Percentiles rank a stretch among this genome's conserved stretches.
Evolutionary conservation across 768 basidiomycete species (phyloP).

Genomic region (Basidioascus undulatus): DNA sequence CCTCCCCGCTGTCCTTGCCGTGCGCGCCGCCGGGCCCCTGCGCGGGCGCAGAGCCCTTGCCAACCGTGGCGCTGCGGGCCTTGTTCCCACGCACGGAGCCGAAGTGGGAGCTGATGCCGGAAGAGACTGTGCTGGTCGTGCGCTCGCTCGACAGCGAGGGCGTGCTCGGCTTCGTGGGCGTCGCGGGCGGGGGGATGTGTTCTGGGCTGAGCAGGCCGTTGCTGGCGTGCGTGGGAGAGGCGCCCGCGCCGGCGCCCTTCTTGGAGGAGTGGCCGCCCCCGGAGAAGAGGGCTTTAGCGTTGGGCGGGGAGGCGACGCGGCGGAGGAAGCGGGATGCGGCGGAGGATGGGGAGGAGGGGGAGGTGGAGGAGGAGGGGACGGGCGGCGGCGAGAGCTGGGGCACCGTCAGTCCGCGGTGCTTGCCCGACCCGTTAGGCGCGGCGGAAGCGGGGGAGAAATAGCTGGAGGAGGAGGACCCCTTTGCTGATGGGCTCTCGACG

Average conservation of each 20-base stretch:
- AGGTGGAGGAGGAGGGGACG: slow-evolving; percentile 3
- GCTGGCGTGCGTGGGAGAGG: slow-evolving; percentile 27
- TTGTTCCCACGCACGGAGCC: too few relatives aligned
- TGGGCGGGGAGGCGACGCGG: slow-evolving; percentile 87
- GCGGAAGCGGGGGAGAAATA: too few relatives aligned
- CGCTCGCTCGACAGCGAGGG: too few relatives aligned
- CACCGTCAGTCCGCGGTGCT: too few relatives aligned
- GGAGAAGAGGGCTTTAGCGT: slow-evolving; percentile 69
- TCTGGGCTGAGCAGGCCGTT: slow-evolving; percentile 19
- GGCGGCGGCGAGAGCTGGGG: too few relatives aligned
- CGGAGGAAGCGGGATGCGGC: slow-evolving; percentile 67
- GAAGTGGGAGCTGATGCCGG: too few relatives aligned
- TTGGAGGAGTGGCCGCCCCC: slow-evolving; percentile 8
- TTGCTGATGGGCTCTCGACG: too few relatives aligned
- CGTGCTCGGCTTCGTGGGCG: not conserved
- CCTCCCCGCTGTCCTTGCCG: slow-evolving; percentile 21
- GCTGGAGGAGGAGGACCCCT: too few relatives aligned
- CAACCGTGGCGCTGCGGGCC: too few relatives aligned
- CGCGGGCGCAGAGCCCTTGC: too few relatives aligned
- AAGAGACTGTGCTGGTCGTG: too few relatives aligned
- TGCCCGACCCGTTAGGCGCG: too few relatives aligned
- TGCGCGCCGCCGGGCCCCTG: slow-evolving; percentile 29
- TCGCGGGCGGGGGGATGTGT: not conserved
- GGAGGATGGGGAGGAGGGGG: slow-evolving; percentile 4
- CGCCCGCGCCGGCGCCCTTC: not conserved